A percentile compares a stretch with the other conserved stretches of the same genome.
phyloP scores from a whole-genome alignment of 441 rosid species.

The Cnidoscolus chayamansa region DNA sequence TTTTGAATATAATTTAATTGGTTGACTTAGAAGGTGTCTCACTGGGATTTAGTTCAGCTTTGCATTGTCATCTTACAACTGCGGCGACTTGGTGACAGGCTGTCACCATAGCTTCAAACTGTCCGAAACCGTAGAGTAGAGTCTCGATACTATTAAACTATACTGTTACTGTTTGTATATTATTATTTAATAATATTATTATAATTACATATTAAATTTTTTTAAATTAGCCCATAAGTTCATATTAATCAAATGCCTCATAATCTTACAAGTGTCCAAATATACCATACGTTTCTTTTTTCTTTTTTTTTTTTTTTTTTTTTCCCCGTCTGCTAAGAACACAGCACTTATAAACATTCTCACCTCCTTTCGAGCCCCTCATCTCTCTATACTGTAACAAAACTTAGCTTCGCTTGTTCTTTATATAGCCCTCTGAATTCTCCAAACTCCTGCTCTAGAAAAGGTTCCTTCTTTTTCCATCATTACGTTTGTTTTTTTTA shows the following conservation, averaged over 20 bases:
- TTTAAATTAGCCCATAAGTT: not conserved
- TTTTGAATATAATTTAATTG: not conserved
- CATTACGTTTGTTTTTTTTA: slow-evolving; percentile 11
- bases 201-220: too few relatives aligned
- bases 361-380: not conserved
- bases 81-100: not conserved
- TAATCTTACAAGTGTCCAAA: not conserved
- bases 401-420: not conserved
- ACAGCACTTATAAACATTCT: slow-evolving; percentile 6
- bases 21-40: slow-evolving; percentile 16
- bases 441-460: slow-evolving; percentile 25
- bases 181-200: too few relatives aligned
- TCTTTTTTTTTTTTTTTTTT: too few relatives aligned
- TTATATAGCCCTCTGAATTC: not conserved
- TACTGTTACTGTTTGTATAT: too few relatives aligned
- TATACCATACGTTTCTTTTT: slow-evolving; percentile 5
- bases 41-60: not conserved
- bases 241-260: too few relatives aligned
- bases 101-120: not conserved
- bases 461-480: slow-evolving; percentile 12
- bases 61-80: slow-evolving; percentile 14
- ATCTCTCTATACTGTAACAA: not conserved
- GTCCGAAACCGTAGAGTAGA: too few relatives aligned
- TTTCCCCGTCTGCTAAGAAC: not conserved
- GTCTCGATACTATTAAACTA: too few relatives aligned